Conservation (phyloP, 768 basidiomycete species). For the Thelephora ganbajun region DNA sequence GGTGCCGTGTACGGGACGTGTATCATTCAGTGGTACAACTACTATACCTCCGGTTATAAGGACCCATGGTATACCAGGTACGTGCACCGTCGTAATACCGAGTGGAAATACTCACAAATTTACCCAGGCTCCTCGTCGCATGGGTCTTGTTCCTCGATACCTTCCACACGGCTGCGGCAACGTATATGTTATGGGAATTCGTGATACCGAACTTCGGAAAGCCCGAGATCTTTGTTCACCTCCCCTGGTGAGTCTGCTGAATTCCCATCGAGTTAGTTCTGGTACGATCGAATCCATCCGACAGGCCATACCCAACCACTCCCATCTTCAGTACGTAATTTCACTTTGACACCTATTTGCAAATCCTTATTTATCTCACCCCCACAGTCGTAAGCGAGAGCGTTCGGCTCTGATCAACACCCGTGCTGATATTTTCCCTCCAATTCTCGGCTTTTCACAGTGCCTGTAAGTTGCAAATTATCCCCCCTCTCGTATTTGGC, state of each 20-base stretch:
- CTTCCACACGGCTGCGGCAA: conserved; percentile 5
- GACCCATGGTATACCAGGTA: not conserved
- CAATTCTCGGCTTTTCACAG: not conserved
- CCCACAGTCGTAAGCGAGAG: conserved; percentile 9
- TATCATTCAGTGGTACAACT: not conserved
- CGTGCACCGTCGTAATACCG: not conserved
- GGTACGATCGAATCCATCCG: too few relatives aligned
- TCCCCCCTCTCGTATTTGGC: not conserved
- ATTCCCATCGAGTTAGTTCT: too few relatives aligned
- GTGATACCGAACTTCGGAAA: conserved; percentile 9
- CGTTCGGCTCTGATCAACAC: not conserved
- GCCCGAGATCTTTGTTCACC: conserved; percentile 4
- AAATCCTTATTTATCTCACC: not conserved
- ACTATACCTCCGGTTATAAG: not conserved
- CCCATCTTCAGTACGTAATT: conserved; percentile 12
- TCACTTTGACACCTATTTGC: not conserved
- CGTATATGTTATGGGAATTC: conserved; percentile 10
- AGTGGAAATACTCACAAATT: not conserved
- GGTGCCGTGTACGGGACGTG: not conserved
- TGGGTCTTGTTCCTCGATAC: conserved; percentile 10
- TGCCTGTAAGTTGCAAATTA: not conserved
- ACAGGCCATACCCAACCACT: conserved; percentile 4
- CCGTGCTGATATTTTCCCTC: not conserved
- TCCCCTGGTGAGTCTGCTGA: conserved; percentile 5
- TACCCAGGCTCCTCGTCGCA: conserved; percentile 5